phyloP scores from a whole-genome alignment of 495 filamentous ascomycete genomes.

The Parmelia sp. region DNA sequence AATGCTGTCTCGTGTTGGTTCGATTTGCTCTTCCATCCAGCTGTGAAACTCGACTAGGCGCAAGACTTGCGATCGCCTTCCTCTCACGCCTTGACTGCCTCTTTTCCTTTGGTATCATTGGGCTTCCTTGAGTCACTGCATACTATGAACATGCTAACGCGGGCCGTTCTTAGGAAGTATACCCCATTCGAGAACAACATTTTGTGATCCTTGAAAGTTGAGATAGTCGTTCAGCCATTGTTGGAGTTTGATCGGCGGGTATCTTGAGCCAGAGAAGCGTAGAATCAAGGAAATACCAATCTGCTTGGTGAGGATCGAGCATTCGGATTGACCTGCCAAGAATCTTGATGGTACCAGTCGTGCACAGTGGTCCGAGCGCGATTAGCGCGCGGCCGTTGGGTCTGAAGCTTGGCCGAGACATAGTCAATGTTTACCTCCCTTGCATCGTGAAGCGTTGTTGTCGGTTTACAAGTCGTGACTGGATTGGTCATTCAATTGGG shows the following conservation, averaged over 20 bases:
- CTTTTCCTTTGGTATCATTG: background rate
- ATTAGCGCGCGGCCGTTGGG: conserved; percentile 3
- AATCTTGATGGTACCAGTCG: background rate
- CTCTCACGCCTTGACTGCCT: background rate
- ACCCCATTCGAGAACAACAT: background rate
- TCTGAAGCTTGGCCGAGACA: background rate
- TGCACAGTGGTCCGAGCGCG: background rate
- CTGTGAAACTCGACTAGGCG: background rate
- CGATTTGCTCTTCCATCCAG: background rate
- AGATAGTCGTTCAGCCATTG: background rate
- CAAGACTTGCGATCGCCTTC: background rate
- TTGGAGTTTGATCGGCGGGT: background rate
- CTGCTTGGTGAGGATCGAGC: background rate
- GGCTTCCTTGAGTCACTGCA: background rate
- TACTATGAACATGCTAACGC: background rate
- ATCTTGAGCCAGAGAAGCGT: background rate
- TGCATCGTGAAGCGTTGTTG: background rate
- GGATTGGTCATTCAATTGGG: background rate
- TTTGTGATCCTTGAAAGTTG: background rate
- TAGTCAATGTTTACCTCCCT: background rate
- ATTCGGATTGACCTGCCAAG: background rate
- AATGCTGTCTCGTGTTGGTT: background rate
- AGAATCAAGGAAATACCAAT: background rate
- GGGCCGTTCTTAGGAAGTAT: background rate
- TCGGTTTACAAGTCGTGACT: background rate